These are phyloP conservation scores for Fusarium sp. DNA, from an alignment of 2,329 filamentous ascomycete genomes.

Conservation along the genomic window DNA sequence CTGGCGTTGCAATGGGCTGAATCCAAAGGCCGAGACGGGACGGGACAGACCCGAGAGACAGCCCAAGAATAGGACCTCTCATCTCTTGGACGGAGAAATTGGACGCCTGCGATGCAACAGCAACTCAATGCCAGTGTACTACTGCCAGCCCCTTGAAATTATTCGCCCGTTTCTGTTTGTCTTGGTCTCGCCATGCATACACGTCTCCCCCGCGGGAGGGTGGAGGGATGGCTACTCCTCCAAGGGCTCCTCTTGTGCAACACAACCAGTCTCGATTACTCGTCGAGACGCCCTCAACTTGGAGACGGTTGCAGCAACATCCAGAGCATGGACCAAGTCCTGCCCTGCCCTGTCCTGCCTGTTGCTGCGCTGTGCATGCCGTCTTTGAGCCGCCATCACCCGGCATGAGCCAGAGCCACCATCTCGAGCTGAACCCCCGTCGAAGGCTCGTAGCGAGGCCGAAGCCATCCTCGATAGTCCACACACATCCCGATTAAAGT, in stretches of 20 bases:
- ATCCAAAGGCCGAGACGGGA: neutral
- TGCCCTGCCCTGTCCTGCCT: neutral
- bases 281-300: constrained; percentile 6
- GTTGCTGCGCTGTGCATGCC: neutral
- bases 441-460: constrained; percentile 20
- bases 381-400: constrained; percentile 31
- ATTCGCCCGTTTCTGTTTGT: constrained; percentile 13
- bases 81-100: constrained; percentile 12
- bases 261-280: constrained; percentile 25
- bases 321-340: neutral
- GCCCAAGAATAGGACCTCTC: constrained; percentile 8
- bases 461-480: constrained; percentile 35
- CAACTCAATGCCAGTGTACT: constrained; percentile 5
- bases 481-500: constrained; percentile 9
- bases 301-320: constrained; percentile 5
- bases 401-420: constrained; percentile 32
- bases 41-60: neutral
- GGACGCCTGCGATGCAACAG: constrained; percentile 37
- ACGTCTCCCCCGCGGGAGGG: constrained; percentile 13
- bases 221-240: constrained; percentile 6
- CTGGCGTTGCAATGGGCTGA: constrained; percentile 20
- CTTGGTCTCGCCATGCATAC: constrained; percentile 31
- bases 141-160: constrained; percentile 19
- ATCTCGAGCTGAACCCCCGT: constrained; percentile 4
- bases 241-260: constrained; percentile 24